Evolutionary conservation across 768 basidiomycete species (phyloP).

Genomic region (Kwoniella botswanensis): DNA sequence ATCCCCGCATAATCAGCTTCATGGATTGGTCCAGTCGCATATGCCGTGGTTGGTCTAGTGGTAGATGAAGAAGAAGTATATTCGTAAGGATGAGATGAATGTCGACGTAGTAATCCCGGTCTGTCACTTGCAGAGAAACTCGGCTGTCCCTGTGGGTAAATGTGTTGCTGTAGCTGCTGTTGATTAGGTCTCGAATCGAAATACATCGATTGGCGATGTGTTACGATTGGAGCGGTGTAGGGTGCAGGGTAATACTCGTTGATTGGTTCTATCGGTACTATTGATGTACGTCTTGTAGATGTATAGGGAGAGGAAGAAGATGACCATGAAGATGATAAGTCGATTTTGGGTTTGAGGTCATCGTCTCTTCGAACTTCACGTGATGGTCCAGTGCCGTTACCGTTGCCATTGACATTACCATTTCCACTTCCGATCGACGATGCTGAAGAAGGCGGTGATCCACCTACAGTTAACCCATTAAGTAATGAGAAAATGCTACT

Average conservation of each 20-base stretch:
- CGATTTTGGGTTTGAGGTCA: neutral
- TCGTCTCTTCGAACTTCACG: neutral
- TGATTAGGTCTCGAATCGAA: conserved; percentile 9
- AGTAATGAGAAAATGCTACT: conserved; percentile 33
- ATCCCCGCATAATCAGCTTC: conserved; percentile 24
- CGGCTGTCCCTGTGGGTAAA: neutral
- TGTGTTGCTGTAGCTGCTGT: neutral
- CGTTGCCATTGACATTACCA: too few relatives aligned
- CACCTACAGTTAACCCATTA: conserved; percentile 22
- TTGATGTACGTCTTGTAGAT: neutral
- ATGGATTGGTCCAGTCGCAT: conserved; percentile 22
- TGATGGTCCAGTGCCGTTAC: neutral
- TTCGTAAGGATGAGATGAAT: conserved; percentile 47
- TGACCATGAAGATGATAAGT: neutral
- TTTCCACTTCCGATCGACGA: conserved; percentile 12
- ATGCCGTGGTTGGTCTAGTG: conserved; percentile 13
- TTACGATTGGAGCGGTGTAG: conserved; percentile 18
- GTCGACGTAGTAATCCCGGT: conserved; percentile 40
- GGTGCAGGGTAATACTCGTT: conserved; percentile 10
- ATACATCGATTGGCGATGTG: conserved; percentile 18
- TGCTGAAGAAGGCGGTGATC: conserved; percentile 27
- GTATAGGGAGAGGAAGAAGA: neutral
- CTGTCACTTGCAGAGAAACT: neutral
- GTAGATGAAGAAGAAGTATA: conserved; percentile 17
- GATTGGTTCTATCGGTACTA: neutral